Evolutionary conservation across 1,284 basidiomycete species (phyloP).

Genomic region (Ceratobasidium sp.): DNA sequence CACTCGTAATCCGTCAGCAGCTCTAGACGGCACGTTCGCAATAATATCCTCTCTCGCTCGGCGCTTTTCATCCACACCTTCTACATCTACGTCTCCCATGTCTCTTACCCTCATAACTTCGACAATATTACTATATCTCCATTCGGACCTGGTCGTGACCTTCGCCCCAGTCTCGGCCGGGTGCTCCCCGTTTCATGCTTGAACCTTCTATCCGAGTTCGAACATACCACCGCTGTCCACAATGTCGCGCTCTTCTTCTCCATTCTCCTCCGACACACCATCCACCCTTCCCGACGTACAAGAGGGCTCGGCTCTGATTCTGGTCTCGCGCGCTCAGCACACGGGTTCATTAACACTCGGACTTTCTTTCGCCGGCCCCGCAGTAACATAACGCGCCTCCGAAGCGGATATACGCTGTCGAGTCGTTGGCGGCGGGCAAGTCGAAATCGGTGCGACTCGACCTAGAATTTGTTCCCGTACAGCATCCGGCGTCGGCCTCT

Average conservation of each 20-base stretch:
- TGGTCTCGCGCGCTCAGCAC: constrained; percentile 89
- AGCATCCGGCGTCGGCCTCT: constrained; percentile 25
- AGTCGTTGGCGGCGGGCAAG: constrained; percentile 39
- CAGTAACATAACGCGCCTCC: constrained; percentile 45
- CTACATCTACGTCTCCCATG: constrained; percentile 22
- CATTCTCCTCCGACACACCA: constrained; percentile 19
- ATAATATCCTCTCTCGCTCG: constrained; percentile 56
- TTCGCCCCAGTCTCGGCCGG: constrained; percentile 59
- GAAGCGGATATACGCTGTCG: constrained; percentile 39
- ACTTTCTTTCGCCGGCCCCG: constrained; percentile 55
- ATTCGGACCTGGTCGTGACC: constrained; percentile 40
- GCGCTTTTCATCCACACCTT: constrained; percentile 53
- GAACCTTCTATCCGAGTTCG: constrained; percentile 50
- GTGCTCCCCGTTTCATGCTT: constrained; percentile 50
- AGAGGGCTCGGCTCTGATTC: constrained; percentile 70
- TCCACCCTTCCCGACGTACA: no score
- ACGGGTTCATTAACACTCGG: constrained; percentile 73
- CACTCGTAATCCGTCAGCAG: constrained; percentile 79
- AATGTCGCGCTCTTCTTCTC: constrained; percentile 49
- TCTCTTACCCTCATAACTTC: constrained; percentile 63
- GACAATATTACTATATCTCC: constrained; percentile 34
- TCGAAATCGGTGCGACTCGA: constrained; percentile 35
- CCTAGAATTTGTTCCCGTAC: constrained; percentile 11
- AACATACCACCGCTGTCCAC: no score
- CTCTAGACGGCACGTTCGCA: constrained; percentile 69